Conservation (phyloP, 2,329 filamentous ascomycete genomes). For the Zasmidium citrigriseum region DNA sequence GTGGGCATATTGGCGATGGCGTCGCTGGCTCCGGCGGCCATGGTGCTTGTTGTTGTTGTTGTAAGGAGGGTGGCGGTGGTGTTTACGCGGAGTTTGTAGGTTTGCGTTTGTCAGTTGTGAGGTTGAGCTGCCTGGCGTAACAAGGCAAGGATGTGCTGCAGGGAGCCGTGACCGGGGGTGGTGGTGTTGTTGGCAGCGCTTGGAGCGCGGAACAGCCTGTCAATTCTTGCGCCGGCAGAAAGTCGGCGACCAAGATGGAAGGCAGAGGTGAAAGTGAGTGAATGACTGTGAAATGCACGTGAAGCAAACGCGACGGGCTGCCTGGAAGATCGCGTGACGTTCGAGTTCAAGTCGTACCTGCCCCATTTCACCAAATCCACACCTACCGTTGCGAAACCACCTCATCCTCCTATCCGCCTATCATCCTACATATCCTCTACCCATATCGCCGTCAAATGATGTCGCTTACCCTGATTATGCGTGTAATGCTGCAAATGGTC, state of each 20-base stretch:
- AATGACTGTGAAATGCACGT: neutral
- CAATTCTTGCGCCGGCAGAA: neutral
- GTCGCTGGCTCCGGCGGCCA: neutral
- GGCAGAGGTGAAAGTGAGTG: neutral
- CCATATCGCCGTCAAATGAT: too few relatives aligned
- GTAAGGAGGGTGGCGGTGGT: neutral
- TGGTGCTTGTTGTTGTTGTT: neutral
- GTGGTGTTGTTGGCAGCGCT: neutral
- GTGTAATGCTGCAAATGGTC: too few relatives aligned
- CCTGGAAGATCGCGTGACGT: neutral
- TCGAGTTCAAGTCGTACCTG: neutral
- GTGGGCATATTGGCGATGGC: neutral
- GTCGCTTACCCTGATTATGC: too few relatives aligned
- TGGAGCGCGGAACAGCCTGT: neutral
- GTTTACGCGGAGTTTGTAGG: neutral
- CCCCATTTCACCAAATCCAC: neutral
- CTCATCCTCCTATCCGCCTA: too few relatives aligned
- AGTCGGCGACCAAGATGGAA: neutral
- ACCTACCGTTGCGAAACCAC: too few relatives aligned
- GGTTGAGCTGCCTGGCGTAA: neutral
- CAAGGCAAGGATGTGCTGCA: neutral
- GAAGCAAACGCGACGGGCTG: neutral
- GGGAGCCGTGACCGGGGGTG: neutral
- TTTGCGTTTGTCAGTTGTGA: neutral
- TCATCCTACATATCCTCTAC: too few relatives aligned